Evolutionary conservation across 176 grass and related monocot species (phyloP).

Genomic region (Carex kokanica): DNA sequence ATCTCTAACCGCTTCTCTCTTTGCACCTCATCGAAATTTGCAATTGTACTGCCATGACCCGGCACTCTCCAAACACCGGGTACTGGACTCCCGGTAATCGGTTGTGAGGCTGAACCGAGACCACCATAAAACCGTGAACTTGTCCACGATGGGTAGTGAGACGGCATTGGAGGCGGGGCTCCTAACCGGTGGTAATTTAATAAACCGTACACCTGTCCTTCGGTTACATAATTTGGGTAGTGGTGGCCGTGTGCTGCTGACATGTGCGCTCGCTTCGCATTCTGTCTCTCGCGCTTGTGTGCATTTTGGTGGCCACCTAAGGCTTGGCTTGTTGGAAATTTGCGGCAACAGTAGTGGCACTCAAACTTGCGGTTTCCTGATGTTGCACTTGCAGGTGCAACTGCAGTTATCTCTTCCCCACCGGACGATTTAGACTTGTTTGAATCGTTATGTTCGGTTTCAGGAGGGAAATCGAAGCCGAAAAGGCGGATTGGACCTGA

Average conservation of each 20-base stretch:
- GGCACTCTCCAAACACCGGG: constrained; percentile 54
- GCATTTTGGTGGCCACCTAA: constrained; percentile 98
- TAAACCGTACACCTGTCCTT: constrained; percentile 61
- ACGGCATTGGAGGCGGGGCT: constrained; percentile 29
- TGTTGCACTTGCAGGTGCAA: not conserved
- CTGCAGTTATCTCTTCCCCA: constrained; percentile 15
- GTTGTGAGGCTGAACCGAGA: constrained; percentile 57
- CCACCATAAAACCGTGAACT: constrained; percentile 38
- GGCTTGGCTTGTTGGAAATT: constrained; percentile 98
- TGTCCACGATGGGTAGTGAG: constrained; percentile 72
- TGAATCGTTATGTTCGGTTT: constrained; percentile 25
- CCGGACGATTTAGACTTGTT: constrained; percentile 29
- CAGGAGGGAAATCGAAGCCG: constrained; percentile 73
- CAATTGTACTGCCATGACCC: not conserved
- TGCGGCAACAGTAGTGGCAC: constrained; percentile 99
- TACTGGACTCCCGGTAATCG: constrained; percentile 63
- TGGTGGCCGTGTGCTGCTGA: constrained; percentile 66
- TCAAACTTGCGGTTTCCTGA: constrained; percentile 75
- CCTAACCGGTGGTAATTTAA: constrained; percentile 56
- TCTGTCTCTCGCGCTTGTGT: constrained; percentile 98
- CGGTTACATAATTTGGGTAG: constrained; percentile 41
- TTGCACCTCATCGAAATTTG: constrained; percentile 31
- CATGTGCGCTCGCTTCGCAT: constrained; percentile 92
- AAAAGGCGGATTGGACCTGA: constrained; percentile 69
- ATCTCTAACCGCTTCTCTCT: constrained; percentile 21